These are phyloP conservation scores for Fusarium oxysporum DNA, from an alignment of 2,329 filamentous ascomycete species.

Conservation along the genomic window DNA sequence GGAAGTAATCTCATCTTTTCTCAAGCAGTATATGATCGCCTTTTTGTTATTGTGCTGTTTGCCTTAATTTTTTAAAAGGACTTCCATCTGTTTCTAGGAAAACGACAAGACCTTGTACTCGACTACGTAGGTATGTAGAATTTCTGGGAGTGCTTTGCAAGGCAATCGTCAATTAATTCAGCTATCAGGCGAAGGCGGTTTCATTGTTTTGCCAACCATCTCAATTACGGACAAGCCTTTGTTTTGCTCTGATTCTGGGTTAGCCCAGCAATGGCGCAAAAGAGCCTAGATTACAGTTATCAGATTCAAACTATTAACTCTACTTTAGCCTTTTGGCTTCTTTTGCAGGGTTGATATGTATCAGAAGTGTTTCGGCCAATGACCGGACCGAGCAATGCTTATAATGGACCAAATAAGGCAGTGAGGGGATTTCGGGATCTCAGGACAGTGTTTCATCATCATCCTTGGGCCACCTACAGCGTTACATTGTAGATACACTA, in stretches of 20 bases:
- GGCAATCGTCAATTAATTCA: not conserved
- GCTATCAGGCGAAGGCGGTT: not conserved
- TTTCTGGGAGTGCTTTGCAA: not conserved
- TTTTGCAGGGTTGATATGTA: conserved; percentile 16
- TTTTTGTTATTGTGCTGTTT: conserved; percentile 1
- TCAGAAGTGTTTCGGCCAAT: conserved; percentile 29
- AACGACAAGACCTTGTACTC: not conserved
- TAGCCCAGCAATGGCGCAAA: not conserved
- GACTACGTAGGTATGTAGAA: not conserved
- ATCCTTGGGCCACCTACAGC: conserved; percentile 1
- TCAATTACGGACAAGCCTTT: not conserved
- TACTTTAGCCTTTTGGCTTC: not conserved
- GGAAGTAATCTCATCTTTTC: conserved; percentile 40
- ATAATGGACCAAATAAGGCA: not conserved
- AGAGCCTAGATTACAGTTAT: not conserved
- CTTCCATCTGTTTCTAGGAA: not conserved
- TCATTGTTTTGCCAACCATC: not conserved
- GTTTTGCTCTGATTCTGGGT: not conserved
- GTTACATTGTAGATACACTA: conserved; percentile 11
- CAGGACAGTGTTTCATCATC: conserved; percentile 21
- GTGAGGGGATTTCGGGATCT: conserved; percentile 8
- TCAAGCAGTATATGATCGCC: conserved; percentile 11
- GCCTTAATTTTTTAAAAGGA: not conserved
- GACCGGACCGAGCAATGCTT: conserved; percentile 9
- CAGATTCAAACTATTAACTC: not conserved